Conservation (phyloP, 164 flowering plant genomes). For the Akebia trifoliata region DNA sequence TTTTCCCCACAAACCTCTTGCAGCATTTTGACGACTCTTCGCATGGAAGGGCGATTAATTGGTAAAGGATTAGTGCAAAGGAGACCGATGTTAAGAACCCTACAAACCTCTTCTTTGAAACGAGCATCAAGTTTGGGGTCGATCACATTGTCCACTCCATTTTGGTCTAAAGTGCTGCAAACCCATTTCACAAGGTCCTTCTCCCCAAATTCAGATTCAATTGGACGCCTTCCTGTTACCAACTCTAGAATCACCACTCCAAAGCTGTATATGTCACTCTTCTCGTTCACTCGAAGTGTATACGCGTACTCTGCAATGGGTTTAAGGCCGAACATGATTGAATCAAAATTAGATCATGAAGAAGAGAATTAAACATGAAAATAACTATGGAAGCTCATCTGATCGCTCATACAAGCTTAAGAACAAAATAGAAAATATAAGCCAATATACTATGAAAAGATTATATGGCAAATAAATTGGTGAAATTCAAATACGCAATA, state of each 20-base stretch:
- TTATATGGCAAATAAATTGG: no score
- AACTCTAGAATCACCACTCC: constrained; percentile 88
- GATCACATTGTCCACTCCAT: constrained; percentile 68
- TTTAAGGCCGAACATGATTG: background rate
- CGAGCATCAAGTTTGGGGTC: constrained; percentile 74
- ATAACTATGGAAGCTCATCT: no score
- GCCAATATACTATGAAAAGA: no score
- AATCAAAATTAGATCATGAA: no score
- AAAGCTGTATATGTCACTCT: constrained; percentile 94
- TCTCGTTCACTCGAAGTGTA: constrained; percentile 90
- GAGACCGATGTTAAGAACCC: constrained; percentile 72
- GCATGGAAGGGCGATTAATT: constrained; percentile 90
- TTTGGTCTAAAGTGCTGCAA: constrained; percentile 69
- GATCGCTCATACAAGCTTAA: no score
- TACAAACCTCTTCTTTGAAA: constrained; percentile 75
- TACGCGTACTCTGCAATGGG: constrained; percentile 80
- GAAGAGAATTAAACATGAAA: no score
- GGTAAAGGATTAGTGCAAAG: constrained; percentile 92
- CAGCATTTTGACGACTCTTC: constrained; percentile 78
- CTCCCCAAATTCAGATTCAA: constrained; percentile 83
- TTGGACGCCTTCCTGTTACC: constrained; percentile 76
- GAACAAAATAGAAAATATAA: no score
- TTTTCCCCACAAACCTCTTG: constrained; percentile 50
- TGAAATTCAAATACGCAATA: background rate
- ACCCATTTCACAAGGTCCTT: constrained; percentile 95